Evolutionary conservation across 179 eudicot species (phyloP).

Genomic region (Amaranthus tricolor): DNA sequence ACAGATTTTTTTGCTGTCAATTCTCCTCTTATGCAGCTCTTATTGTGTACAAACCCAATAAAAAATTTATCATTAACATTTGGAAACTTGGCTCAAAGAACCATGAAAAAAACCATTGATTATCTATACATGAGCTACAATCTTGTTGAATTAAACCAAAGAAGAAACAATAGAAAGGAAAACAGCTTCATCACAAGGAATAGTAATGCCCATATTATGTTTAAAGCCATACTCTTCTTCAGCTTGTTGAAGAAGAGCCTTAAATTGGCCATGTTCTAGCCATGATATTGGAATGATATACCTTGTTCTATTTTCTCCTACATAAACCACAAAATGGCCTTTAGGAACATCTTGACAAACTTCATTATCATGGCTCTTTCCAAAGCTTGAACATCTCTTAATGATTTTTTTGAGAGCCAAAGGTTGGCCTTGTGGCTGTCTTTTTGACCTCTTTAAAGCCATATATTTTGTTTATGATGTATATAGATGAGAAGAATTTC

Average conservation of each 20-base stretch:
- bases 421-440: conserved; percentile 22
- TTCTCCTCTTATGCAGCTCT: too few relatives aligned
- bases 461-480: conserved; percentile 8
- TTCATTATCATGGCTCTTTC: conserved; percentile 32
- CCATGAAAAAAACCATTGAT: too few relatives aligned
- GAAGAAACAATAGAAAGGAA: conserved; percentile 30
- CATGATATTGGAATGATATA: conserved; percentile 56
- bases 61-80: too few relatives aligned
- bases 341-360: conserved; percentile 51
- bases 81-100: too few relatives aligned
- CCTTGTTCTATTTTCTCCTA: conserved; percentile 57
- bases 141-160: not conserved
- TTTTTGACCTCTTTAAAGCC: conserved; percentile 37
- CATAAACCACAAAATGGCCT: conserved; percentile 74
- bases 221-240: conserved; percentile 71
- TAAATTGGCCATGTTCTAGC: conserved; percentile 46
- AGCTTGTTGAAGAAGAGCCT: conserved; percentile 43
- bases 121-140: too few relatives aligned
- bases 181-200: conserved; percentile 61
- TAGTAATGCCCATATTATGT: conserved; percentile 56
- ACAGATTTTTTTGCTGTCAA: too few relatives aligned
- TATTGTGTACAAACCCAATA: too few relatives aligned
- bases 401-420: conserved; percentile 44
- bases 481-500: not conserved
- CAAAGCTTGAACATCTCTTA: conserved; percentile 54